Evolutionary conservation across 768 basidiomycete genomes (phyloP), one percentile per base, ranked within the genome.

Genomic region (Hericium rajendrae): DNA sequence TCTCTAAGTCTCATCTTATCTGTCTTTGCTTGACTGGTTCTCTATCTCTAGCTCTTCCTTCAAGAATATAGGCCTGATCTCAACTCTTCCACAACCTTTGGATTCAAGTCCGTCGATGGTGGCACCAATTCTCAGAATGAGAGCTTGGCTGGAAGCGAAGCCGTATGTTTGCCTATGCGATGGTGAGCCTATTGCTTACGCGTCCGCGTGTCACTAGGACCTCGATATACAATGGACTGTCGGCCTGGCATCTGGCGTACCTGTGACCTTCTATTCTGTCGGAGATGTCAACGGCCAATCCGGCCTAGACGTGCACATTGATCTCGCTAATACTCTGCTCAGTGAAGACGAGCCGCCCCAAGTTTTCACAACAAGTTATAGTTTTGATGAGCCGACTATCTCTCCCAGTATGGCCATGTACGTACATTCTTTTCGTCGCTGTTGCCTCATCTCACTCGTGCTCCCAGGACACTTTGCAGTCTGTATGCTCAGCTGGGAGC

Each of bases 61-160:
- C 57, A 56, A 53, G 55, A 38, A 3, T 64, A 70, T 51, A 67
- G 72, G 32, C 61, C 71, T 0, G 72, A 74, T 54, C 59, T 75
- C 18, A 16, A 64, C 13, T 63, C 68, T 15, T 54, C 66, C 9
- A 71, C 70, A 1, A 69, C 69, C 6, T 74, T 74, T 62, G 54
- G 69, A 15, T 59, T 72, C 10, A 65, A 72, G 55, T 68, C 69
- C 16, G 60, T 75, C n/a, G 73, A 75, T 54, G 73, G 71, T 4
- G 73, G 73, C 11, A 11, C 15, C 2, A 71, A 74, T 59, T 54
- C 71, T 0, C 73, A 74, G 57, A 43, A 60, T 10, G 57, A 65
- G 2, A 39, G 38, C 9, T 24, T 67, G 15, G 72, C 72, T 1
- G 73, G 73, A 20, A 59, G 67, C 18, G 73, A 74, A 59, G 73